phyloP scores from a whole-genome alignment of 805 yeast species.

The Diddensiella santjacobensis region DNA sequence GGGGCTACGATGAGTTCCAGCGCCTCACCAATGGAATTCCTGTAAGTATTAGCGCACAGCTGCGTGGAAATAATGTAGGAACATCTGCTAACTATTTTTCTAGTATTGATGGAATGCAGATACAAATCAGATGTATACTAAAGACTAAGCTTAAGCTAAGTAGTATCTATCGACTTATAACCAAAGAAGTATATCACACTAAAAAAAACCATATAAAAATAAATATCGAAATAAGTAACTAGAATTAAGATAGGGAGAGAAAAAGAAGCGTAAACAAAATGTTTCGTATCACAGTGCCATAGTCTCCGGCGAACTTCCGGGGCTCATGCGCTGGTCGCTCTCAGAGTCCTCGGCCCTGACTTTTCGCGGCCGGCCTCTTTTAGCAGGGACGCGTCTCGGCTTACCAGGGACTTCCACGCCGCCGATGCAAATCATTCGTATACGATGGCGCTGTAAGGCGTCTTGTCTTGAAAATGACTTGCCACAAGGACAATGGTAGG shows the following conservation, averaged over 20 bases:
- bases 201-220: too few species aligned
- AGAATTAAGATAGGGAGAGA: not conserved
- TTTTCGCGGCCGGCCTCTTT: conserved; percentile 38
- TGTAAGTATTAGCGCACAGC: too few species aligned
- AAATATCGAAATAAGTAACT: too few species aligned
- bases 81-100: too few species aligned
- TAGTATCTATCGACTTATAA: too few species aligned
- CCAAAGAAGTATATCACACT: too few species aligned
- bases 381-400: conserved; percentile 33
- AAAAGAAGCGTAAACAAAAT: not conserved
- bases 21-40: conserved; percentile 96
- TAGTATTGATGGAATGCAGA: too few species aligned
- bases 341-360: conserved; percentile 7
- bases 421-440: conserved; percentile 77
- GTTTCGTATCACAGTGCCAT: not conserved
- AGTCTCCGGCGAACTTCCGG: not conserved
- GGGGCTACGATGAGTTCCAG: conserved; percentile 97
- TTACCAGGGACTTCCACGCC: conserved; percentile 44
- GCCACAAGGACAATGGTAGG: conserved; percentile 85
- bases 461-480: conserved; percentile 87
- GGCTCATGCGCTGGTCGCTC: not conserved
- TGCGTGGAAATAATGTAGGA: too few species aligned
- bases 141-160: too few species aligned
- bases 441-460: conserved; percentile 77
- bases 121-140: too few species aligned